phyloP scores from a whole-genome alignment of 1,284 basidiomycete species.

The Puccinia brachypodii region DNA sequence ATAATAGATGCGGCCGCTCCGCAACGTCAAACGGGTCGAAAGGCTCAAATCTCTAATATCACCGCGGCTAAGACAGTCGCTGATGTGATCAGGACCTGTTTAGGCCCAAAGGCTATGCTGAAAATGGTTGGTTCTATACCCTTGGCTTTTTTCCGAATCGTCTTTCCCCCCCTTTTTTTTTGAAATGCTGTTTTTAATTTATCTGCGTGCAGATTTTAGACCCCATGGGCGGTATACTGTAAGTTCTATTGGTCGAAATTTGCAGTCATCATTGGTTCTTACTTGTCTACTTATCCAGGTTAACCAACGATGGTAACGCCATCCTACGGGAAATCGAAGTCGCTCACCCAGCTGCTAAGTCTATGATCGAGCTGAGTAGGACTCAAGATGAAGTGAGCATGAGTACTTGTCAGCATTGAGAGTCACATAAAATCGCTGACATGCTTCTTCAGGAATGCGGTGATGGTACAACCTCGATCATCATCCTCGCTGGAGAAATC shows the following conservation, averaged over 20 bases:
- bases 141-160: neutral
- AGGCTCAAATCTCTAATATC: constrained; percentile 96
- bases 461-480: constrained; percentile 20
- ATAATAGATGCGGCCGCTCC: constrained; percentile 64
- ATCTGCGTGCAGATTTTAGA: constrained; percentile 49
- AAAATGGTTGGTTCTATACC: constrained; percentile 90
- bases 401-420: neutral
- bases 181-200: neutral
- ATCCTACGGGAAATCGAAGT: constrained; percentile 98
- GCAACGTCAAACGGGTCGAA: constrained; percentile 87
- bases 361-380: constrained; percentile 96
- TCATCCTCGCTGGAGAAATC: constrained; percentile 81
- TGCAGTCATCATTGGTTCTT: neutral
- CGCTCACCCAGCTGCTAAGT: constrained; percentile 96
- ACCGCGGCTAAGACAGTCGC: constrained; percentile 98
- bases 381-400: constrained; percentile 94
- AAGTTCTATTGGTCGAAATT: constrained; percentile 57
- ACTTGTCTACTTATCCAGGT: constrained; percentile 60
- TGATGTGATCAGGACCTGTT: constrained; percentile 96
- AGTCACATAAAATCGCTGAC: neutral
- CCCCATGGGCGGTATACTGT: constrained; percentile 95
- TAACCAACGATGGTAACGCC: constrained; percentile 97
- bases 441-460: constrained; percentile 12
- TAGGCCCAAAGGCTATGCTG: constrained; percentile 96
- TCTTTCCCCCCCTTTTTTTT: neutral